Base-by-base conservation (phyloP, 805 yeast species). In the Yarrowia sp. region DNA sequence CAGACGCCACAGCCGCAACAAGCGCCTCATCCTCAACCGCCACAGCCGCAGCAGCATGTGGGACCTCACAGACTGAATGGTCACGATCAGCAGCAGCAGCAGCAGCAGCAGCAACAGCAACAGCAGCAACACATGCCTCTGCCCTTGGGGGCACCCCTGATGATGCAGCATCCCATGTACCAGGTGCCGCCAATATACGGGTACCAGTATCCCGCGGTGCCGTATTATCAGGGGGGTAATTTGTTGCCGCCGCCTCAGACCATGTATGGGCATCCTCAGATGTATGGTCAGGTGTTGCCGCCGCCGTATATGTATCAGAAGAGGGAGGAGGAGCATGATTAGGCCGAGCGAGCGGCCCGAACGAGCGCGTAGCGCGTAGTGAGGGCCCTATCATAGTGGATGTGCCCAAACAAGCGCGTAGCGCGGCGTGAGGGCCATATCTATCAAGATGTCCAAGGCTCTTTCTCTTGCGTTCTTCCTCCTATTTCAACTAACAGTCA, bases 101-200 rank as follows among this genome's bases (percentile, higher is more conserved):
- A 22, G 28, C 28, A 22, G 28, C 28, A 22, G 28, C 28, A 22
- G 28, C 28, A 22, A 5, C 28, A 22, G 28, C 28, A 22, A 22
- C 28, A 47, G 38, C 53, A 51, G 43, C 58, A 36, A 38, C 58
- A 51, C 58, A 51, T 51, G 58, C 61, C 61, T n/a, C 38, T 55
- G 36, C 61, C 61, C 0, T 28, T 55, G 2, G 61, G 61, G 28
- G 61, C 61, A 6, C 61, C 61, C 1, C 38, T 55, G 13, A 55
- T 55, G 61, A 55, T 55, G 61, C 61, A 55, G 47, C 61, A 55
- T n/a, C 61, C 61, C 61, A 41, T 55, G 47, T 55, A 55, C 33
- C 61, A 55, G 61, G 33, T 31, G 15, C 61, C 61, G 47, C 61
- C 61, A 55, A 55, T 55, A 41, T 55, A 55, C 61, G 61, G 61